These are phyloP conservation scores for Actinidia chinensis DNA, from an alignment of 179 eudicot genomes.

Conservation along the genomic window DNA sequence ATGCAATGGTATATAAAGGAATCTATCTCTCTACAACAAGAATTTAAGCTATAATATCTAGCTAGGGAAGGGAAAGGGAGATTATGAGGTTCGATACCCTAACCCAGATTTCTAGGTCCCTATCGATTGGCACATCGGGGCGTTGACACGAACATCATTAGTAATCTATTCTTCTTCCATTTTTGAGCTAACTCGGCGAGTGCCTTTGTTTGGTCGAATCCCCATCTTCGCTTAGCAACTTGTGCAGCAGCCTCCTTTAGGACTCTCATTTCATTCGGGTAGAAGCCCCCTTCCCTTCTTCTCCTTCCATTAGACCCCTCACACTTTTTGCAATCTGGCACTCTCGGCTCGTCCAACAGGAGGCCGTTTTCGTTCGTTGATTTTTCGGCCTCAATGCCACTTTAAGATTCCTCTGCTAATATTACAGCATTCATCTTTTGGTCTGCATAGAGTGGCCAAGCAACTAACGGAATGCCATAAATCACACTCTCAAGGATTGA, in stretches of 20 bases:
- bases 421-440: slow-evolving; percentile 63
- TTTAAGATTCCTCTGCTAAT: slow-evolving; percentile 46
- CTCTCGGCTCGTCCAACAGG: slow-evolving; percentile 43
- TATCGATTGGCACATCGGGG: no score
- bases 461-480: slow-evolving; percentile 63
- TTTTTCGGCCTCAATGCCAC: slow-evolving; percentile 57
- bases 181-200: slow-evolving; percentile 42
- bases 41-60: no score
- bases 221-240: slow-evolving; percentile 49
- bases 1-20: no score
- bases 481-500: slow-evolving; percentile 46
- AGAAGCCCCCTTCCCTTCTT: slow-evolving; percentile 49
- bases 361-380: slow-evolving; percentile 33
- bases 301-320: slow-evolving; percentile 64
- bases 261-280: slow-evolving; percentile 41
- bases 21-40: no score
- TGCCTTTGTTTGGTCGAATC: slow-evolving; percentile 49
- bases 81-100: no score
- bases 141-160: no score
- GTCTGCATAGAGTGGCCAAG: slow-evolving; percentile 84
- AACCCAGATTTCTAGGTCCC: no score
- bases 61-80: no score
- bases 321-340: slow-evolving; percentile 45
- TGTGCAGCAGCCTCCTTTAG: slow-evolving; percentile 59
- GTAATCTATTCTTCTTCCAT: slow-evolving; percentile 35